Percentiles rank a stretch among this genome's conserved stretches.
Conservation (phyloP, 768 basidiomycete genomes). For the Symmetrospora coprosmae region DNA sequence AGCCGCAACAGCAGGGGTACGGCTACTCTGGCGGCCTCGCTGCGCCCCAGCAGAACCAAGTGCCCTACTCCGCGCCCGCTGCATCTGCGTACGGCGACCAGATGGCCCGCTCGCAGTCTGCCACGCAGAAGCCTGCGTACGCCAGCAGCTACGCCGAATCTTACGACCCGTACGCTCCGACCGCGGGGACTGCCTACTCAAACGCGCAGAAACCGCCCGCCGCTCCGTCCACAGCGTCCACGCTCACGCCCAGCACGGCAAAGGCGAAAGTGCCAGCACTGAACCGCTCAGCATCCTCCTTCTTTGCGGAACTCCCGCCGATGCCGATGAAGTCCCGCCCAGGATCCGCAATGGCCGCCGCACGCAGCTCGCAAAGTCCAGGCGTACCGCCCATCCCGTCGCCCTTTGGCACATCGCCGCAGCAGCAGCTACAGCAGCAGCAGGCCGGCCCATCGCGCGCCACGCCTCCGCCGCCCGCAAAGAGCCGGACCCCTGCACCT, state of each 20-base stretch:
- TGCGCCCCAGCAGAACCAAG: no score
- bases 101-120: not conserved
- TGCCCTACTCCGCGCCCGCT: slow-evolving; percentile 11
- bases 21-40: no score
- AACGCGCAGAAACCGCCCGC: not conserved
- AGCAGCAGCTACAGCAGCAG: not conserved
- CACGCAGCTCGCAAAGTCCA: no score
- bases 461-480: slow-evolving; percentile 3
- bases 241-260: not conserved
- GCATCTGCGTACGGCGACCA: not conserved
- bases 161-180: slow-evolving; percentile 16
- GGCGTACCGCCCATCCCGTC: not conserved
- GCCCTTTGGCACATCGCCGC: not conserved
- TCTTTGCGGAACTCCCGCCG: slow-evolving; percentile 17
- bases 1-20: not conserved
- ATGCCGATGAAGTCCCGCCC: slow-evolving; percentile 8
- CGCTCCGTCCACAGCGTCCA: not conserved
- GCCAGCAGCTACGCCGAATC: not conserved
- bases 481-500: slow-evolving; percentile 4
- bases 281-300: slow-evolving; percentile 12
- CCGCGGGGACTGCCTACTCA: not conserved
- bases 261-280: not conserved
- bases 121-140: not conserved
- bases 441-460: not conserved
- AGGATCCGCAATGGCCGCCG: not conserved